Evolutionary conservation across 805 yeast genomes (phyloP), one percentile per base, ranked within the genome.

Genomic region (Candida broadrunensis): DNA sequence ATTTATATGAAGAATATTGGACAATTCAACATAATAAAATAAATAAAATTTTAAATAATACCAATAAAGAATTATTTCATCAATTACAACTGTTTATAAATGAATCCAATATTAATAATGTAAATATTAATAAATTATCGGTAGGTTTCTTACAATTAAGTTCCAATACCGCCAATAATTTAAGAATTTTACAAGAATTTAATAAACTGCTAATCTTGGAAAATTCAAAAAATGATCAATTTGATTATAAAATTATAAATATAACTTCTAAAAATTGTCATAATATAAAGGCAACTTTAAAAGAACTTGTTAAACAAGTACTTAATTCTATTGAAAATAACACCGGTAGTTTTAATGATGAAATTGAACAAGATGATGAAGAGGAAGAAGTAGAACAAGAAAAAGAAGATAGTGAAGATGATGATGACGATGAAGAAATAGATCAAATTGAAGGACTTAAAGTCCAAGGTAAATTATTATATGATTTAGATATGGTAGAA

Each of bases 91-190:
- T 38, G 26, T 68, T 61, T 38, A 48, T 65, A 36, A 38, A 44
- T 12, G 45, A 41, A 21, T 20, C 48, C 45, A 19, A 33, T 38
- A 15, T 43, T 38, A 31, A 38, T 27, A 24, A 8, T 4, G 3
- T 4, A 2, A 24, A 34, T 2, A 14, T 17, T 8, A 16, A 34
- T 7, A 60, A 61, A 42, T 44, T 67, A 6, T 58, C 59, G 9
- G 52, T 58, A 8, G 73, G 67, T 2, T 65, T 60, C 39, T 50
- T 70, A 15, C 66, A 56, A 43, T 49, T 70, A 37, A 62, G 69
- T 21, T 60, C 73, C 13, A 68, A 70, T 46, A 63, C 63, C 9
- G 72, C 73, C 26, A 69, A 68, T 45, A 70, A 69, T 47, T 47
- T 57, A 32, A 52, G 73, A 18, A 61, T 67, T 11, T 47, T 70